Evolutionary conservation across 148 eudicot genomes (phyloP).

Genomic region (Vaccinium vitisidaea): DNA sequence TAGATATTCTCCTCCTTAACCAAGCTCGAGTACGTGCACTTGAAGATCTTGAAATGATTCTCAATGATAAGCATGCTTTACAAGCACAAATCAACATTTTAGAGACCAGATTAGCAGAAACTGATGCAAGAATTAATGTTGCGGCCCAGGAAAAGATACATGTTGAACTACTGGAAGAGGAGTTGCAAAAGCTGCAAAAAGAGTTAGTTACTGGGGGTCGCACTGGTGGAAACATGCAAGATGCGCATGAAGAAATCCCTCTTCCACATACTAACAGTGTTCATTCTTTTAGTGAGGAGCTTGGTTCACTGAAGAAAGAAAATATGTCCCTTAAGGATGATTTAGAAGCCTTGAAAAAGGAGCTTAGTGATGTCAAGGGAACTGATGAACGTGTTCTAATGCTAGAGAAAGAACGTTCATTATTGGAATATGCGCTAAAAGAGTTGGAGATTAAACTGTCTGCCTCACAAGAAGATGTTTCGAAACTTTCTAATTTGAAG

Average conservation of each 20-base stretch:
- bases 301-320: slow-evolving; percentile 62
- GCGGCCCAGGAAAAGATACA: slow-evolving; percentile 76
- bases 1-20: slow-evolving; percentile 86
- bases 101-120: slow-evolving; percentile 82
- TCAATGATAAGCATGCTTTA: slow-evolving; percentile 69
- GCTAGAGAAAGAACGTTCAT: slow-evolving; percentile 59
- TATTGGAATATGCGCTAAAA: slow-evolving; percentile 53
- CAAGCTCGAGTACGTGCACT: slow-evolving; percentile 83
- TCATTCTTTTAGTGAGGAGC: slow-evolving; percentile 51
- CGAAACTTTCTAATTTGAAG: slow-evolving; percentile 53
- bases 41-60: slow-evolving; percentile 65
- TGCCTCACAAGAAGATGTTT: slow-evolving; percentile 64
- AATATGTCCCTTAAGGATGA: slow-evolving; percentile 61
- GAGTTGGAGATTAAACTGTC: slow-evolving; percentile 65
- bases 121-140: slow-evolving; percentile 68
- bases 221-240: slow-evolving; percentile 24
- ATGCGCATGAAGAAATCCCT: slow-evolving; percentile 29
- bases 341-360: slow-evolving; percentile 47
- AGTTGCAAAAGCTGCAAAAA: slow-evolving; percentile 57
- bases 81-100: slow-evolving; percentile 72
- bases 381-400: slow-evolving; percentile 60
- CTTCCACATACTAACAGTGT: slow-evolving; percentile 24
- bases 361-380: slow-evolving; percentile 55
- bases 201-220: slow-evolving; percentile 49
- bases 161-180: slow-evolving; percentile 68